Evolutionary conservation across 2,329 filamentous ascomycete genomes (phyloP).

Genomic region (Cercospora citrullina): DNA sequence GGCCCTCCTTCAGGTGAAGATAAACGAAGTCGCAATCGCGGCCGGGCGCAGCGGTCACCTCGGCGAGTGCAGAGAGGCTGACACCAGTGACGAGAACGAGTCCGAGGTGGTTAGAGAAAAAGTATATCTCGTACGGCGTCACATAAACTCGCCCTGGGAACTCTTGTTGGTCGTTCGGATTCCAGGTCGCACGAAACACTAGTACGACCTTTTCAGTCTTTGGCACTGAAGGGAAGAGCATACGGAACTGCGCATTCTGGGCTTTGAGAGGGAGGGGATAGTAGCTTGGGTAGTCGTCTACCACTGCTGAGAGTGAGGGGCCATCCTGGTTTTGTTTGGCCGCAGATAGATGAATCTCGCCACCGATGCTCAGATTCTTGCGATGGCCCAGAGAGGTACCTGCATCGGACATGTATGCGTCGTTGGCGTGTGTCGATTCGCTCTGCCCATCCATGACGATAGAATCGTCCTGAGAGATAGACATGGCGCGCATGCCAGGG

Average conservation of each 20-base stretch:
- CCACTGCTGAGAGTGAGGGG: constrained; percentile 24
- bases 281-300: constrained; percentile 65
- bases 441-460: constrained; percentile 36
- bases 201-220: constrained; percentile 79
- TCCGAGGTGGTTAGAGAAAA: constrained; percentile 93
- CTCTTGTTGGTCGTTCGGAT: constrained; percentile 70
- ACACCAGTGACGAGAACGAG: constrained; percentile 81
- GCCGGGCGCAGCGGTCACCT: constrained; percentile 86
- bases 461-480: constrained; percentile 35
- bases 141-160: constrained; percentile 86
- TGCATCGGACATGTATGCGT: constrained; percentile 11
- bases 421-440: constrained; percentile 19
- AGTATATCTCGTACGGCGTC: constrained; percentile 84
- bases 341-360: constrained; percentile 15
- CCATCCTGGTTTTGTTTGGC: constrained; percentile 20
- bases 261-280: constrained; percentile 73
- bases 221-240: constrained; percentile 81
- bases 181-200: constrained; percentile 92
- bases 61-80: constrained; percentile 72
- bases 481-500: constrained; percentile 18
- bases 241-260: constrained; percentile 89
- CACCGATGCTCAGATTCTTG: constrained; percentile 36
- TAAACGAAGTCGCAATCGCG: constrained; percentile 92
- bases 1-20: constrained; percentile 67
- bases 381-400: constrained; percentile 28